Conservation (phyloP, 768 basidiomycete genomes). For the Termitomyces sp. region DNA sequence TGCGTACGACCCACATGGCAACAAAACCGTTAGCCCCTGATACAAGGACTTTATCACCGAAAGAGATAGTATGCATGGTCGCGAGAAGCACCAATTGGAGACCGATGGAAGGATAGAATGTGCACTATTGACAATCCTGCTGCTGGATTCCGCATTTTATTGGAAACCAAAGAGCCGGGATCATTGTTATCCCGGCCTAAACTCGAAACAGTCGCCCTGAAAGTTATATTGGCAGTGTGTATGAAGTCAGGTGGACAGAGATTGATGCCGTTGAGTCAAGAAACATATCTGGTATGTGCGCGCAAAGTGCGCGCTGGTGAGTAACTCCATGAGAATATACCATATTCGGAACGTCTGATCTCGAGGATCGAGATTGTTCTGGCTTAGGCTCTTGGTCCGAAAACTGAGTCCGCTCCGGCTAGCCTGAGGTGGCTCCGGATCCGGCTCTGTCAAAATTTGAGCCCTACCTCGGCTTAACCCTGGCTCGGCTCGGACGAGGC, state of each 20-base stretch:
- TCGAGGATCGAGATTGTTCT: too few species aligned
- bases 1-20: conserved; percentile 27
- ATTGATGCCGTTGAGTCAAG: not conserved
- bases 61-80: conserved; percentile 22
- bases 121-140: not conserved
- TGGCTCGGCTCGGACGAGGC: not conserved
- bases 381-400: too few species aligned
- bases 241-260: not conserved
- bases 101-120: not conserved
- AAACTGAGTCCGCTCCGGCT: too few species aligned
- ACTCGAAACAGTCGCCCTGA: too few species aligned
- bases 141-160: not conserved
- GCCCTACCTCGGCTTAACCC: not conserved
- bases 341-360: not conserved
- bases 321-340: not conserved
- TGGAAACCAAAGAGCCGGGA: not conserved
- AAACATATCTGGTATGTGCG: not conserved
- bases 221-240: too few species aligned
- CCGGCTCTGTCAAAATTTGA: not conserved
- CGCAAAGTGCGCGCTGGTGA: too few species aligned
- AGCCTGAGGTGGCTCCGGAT: not conserved
- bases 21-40: conserved; percentile 32
- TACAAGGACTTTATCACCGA: conserved; percentile 26
- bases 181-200: not conserved
- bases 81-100: not conserved